Percentiles rank a stretch among this genome's conserved stretches.
These are phyloP conservation scores for Pleochaeta shiraiana DNA, from an alignment of 2,329 filamentous ascomycete species.

Conservation along the genomic window DNA sequence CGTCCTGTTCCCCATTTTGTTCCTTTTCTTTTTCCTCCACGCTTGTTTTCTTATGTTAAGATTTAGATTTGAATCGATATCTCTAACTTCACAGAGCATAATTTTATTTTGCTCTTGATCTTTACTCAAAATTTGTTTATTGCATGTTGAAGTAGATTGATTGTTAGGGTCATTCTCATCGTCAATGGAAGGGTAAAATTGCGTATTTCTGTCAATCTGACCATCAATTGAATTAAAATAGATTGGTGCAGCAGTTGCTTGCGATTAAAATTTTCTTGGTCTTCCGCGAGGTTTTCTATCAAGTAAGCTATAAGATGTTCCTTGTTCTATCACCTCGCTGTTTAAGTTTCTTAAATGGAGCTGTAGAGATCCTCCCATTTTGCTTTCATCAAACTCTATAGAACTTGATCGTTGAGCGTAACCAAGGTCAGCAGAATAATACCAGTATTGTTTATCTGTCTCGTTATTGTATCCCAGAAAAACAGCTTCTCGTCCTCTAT, in stretches of 20 bases:
- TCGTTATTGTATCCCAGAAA: constrained; percentile 1
- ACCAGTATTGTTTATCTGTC: background rate
- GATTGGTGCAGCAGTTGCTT: background rate
- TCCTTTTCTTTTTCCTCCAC: background rate
- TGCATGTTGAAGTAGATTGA: background rate
- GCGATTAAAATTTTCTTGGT: background rate
- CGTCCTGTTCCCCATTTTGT: background rate
- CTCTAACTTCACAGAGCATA: background rate
- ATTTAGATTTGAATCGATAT: background rate
- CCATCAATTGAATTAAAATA: background rate
- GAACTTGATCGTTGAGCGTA: background rate
- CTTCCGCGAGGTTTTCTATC: background rate
- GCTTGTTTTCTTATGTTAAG: background rate
- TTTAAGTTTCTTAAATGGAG: background rate
- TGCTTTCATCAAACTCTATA: background rate
- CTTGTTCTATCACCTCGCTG: background rate
- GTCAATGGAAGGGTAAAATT: background rate
- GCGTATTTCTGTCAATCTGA: background rate
- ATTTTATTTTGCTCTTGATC: background rate
- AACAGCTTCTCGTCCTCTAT: background rate
- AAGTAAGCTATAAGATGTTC: background rate
- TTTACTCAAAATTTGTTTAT: background rate
- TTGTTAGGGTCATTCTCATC: background rate
- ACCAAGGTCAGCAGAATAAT: background rate
- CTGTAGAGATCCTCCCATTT: background rate